A percentile compares a stretch with the other conserved stretches of the same genome.
Conservation (phyloP, 2,329 filamentous ascomycete genomes). For the Huntiella moniliformis region DNA sequence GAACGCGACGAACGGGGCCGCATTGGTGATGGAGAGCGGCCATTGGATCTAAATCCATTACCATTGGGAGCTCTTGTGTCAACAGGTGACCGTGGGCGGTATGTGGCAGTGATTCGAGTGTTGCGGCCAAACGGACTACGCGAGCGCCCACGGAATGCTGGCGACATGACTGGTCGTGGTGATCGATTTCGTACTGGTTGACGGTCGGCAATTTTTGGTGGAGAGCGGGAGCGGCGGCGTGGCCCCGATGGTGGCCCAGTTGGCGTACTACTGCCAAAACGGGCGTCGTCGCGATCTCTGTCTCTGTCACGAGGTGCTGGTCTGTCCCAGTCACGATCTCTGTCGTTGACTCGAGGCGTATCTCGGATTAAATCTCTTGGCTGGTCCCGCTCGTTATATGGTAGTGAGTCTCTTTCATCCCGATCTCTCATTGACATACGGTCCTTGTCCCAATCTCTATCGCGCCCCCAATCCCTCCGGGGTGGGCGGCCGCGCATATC, state of each 20-base stretch:
- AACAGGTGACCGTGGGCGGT: conserved; percentile 6
- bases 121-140: conserved; percentile 9
- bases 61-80: not conserved
- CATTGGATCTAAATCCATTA: conserved; percentile 2
- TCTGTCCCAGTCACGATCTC: conserved; percentile 18
- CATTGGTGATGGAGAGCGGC: conserved; percentile 14
- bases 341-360: not conserved
- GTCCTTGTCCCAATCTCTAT: conserved; percentile 16
- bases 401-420: not conserved
- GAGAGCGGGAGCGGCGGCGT: conserved; percentile 33
- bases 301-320: conserved; percentile 19
- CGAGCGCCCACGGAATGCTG: conserved; percentile 4
- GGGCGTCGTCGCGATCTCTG: conserved; percentile 16
- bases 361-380: conserved; percentile 19
- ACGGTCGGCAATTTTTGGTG: conserved; percentile 19
- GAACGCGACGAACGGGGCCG: conserved; percentile 27
- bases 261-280: conserved; percentile 12
- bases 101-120: conserved; percentile 7
- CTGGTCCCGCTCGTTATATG: conserved; percentile 13
- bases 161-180: not conserved
- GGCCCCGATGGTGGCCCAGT: not conserved
- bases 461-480: conserved; percentile 19
- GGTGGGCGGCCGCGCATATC: conserved; percentile 22
- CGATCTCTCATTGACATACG: conserved; percentile 12
- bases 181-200: conserved; percentile 6